Percentiles rank a stretch among this genome's conserved stretches.
These are phyloP conservation scores for Polyplosphaeria fusca DNA, from an alignment of 495 filamentous ascomycete species.

Conservation along the genomic window DNA sequence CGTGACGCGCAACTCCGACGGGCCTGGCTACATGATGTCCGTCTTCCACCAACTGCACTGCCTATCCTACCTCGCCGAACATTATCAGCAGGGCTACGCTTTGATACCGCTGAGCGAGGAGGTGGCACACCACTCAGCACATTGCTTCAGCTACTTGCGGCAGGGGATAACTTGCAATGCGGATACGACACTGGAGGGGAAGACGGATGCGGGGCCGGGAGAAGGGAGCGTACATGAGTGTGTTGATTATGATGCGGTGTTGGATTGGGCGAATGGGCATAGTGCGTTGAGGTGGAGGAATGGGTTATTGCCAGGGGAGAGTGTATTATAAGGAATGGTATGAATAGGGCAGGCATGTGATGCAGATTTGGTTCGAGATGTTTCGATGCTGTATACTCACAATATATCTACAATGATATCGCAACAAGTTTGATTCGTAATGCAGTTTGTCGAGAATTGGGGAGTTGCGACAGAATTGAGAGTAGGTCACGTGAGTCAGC, in stretches of 20 bases:
- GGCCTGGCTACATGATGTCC: slow-evolving; percentile 50
- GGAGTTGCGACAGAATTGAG: no score
- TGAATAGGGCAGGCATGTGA: no score
- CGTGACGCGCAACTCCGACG: slow-evolving; percentile 39
- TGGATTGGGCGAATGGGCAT: slow-evolving; percentile 27
- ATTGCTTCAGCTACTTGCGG: slow-evolving; percentile 52
- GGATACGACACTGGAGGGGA: slow-evolving; percentile 49
- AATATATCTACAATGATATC: no score
- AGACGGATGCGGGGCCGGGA: slow-evolving; percentile 21
- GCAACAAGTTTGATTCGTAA: no score
- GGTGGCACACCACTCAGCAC: slow-evolving; percentile 45
- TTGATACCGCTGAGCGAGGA: slow-evolving; percentile 41
- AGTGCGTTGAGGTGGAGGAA: slow-evolving; percentile 13
- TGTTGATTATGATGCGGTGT: slow-evolving; percentile 21
- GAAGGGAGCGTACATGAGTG: slow-evolving; percentile 24
- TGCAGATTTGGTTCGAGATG: no score
- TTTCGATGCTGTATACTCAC: no score
- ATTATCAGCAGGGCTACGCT: slow-evolving; percentile 44
- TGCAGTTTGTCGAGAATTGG: no score
- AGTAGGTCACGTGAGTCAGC: no score
- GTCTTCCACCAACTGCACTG: slow-evolving; percentile 56
- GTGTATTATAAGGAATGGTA: background rate
- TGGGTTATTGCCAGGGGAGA: slow-evolving; percentile 7
- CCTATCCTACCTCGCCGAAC: slow-evolving; percentile 46
- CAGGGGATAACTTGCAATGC: slow-evolving; percentile 49